Conservation (phyloP, 73 alveolate species). For the Paramecium biaurelia region DNA sequence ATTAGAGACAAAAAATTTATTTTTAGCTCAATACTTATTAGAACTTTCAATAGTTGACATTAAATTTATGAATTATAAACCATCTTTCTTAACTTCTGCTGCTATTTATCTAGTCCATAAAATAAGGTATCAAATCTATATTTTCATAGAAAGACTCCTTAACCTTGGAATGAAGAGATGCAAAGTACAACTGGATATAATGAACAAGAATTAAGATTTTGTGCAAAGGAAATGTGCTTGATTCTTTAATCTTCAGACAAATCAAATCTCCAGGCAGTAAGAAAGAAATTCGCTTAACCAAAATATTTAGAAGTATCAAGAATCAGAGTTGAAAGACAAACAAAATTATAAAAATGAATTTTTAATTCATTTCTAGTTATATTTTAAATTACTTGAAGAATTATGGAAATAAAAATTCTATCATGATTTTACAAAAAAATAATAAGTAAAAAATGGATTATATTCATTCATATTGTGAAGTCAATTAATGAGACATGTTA, state of each 20-base stretch:
- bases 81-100: slow-evolving; percentile 68
- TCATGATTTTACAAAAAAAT: background rate
- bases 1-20: slow-evolving; percentile 64
- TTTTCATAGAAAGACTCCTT: background rate
- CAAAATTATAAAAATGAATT: background rate
- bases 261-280: slow-evolving; percentile 69
- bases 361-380: background rate
- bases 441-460: background rate
- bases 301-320: slow-evolving; percentile 74
- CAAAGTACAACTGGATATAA: slow-evolving; percentile 64
- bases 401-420: background rate
- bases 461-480: background rate
- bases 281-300: slow-evolving; percentile 73
- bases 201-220: slow-evolving; percentile 53
- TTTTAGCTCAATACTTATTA: slow-evolving; percentile 75
- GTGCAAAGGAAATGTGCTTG: slow-evolving; percentile 70
- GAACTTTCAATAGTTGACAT: slow-evolving; percentile 70
- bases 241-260: slow-evolving; percentile 35
- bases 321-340: slow-evolving; percentile 61
- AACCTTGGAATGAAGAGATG: slow-evolving; percentile 41
- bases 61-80: slow-evolving; percentile 66
- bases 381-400: background rate
- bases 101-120: slow-evolving; percentile 58
- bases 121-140: slow-evolving; percentile 40
- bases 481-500: background rate